Evolutionary conservation across 2,329 filamentous ascomycete species (phyloP).

Genomic region (Lachnellula subtilissima): DNA sequence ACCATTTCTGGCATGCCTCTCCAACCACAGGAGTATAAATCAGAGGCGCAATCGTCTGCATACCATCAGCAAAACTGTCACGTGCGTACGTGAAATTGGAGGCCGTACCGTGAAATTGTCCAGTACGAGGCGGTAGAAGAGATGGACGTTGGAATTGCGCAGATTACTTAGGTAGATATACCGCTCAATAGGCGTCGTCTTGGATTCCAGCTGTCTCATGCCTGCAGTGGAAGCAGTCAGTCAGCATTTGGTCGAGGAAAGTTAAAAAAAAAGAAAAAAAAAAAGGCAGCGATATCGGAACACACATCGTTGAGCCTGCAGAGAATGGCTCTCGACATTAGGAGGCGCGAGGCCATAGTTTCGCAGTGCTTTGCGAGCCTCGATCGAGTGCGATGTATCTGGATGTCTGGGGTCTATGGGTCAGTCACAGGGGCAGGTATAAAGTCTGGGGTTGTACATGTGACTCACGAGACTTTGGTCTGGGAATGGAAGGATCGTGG

Average conservation of each 20-base stretch:
- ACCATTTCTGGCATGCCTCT: slow-evolving; percentile 70
- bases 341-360: slow-evolving; percentile 28
- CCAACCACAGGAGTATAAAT: slow-evolving; percentile 62
- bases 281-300: background rate
- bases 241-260: background rate
- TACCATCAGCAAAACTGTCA: slow-evolving; percentile 5
- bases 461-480: slow-evolving; percentile 13
- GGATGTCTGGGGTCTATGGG: slow-evolving; percentile 3
- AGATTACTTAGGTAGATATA: slow-evolving; percentile 30
- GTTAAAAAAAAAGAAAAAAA: too few species aligned
- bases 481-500: background rate
- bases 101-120: slow-evolving; percentile 25
- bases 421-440: too few species aligned
- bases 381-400: slow-evolving; percentile 27
- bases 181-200: slow-evolving; percentile 28
- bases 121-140: slow-evolving; percentile 29
- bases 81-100: background rate
- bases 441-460: too few species aligned
- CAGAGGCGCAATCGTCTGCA: slow-evolving; percentile 43
- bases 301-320: slow-evolving; percentile 28
- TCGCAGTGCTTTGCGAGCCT: slow-evolving; percentile 21
- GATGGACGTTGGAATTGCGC: slow-evolving; percentile 26
- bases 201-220: slow-evolving; percentile 27
- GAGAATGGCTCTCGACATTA: slow-evolving; percentile 25
- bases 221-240: slow-evolving; percentile 12